Conservation (phyloP, 2,329 filamentous ascomycete genomes). For the Gliomastix tumulicola region DNA sequence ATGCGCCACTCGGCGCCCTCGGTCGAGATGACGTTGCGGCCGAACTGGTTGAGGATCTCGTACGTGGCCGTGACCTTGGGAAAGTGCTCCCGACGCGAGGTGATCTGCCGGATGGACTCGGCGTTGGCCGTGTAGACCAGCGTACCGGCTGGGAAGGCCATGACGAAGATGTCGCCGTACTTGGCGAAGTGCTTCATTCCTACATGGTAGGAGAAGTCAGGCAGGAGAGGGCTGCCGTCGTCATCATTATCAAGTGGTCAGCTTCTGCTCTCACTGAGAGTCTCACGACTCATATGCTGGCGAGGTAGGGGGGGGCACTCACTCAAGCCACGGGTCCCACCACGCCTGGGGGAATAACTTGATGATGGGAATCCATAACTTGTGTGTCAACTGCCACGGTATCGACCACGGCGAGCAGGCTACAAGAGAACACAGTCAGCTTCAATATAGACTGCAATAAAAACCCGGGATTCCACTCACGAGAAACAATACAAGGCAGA, state of each 20-base stretch:
- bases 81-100: slow-evolving; percentile 60
- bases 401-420: slow-evolving; percentile 42
- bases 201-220: slow-evolving; percentile 56
- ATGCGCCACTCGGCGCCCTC: slow-evolving; percentile 65
- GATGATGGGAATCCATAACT: slow-evolving; percentile 49
- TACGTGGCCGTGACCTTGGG: slow-evolving; percentile 36
- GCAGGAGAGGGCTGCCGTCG: slow-evolving; percentile 40
- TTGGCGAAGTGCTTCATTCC: slow-evolving; percentile 51
- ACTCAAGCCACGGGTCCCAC: slow-evolving; percentile 56
- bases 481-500: slow-evolving; percentile 44
- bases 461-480: too few relatives aligned
- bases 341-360: slow-evolving; percentile 44
- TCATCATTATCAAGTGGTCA: too few relatives aligned
- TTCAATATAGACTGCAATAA: too few relatives aligned
- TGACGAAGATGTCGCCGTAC: slow-evolving; percentile 56
- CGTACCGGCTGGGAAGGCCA: slow-evolving; percentile 51
- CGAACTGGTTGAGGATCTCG: slow-evolving; percentile 41
- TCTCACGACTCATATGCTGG: too few relatives aligned
- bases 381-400: slow-evolving; percentile 48
- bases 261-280: background rate
- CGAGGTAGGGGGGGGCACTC: too few relatives aligned
- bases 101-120: slow-evolving; percentile 59
- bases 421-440: too few relatives aligned
- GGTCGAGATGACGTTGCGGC: slow-evolving; percentile 63
- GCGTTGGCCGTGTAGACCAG: slow-evolving; percentile 54